Evolutionary conservation across 352 stramenopile species (phyloP), one percentile per base, ranked within the genome.

Genomic region (Phytophthora pinifolia): DNA sequence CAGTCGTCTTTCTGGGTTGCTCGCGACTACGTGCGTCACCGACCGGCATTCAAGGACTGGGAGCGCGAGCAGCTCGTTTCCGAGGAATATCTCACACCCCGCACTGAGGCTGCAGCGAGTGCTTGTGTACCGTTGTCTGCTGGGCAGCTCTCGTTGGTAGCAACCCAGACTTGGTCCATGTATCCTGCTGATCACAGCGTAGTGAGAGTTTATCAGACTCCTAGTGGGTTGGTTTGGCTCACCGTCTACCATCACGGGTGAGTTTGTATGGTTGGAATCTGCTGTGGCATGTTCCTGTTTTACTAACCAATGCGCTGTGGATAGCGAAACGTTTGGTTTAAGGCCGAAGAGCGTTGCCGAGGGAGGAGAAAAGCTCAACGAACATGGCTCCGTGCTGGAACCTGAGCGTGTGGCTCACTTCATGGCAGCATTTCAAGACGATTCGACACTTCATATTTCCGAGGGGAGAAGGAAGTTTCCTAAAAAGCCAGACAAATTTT

Each of bases 181-280:
- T 91, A 78, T 45, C 81, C 83, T 30, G 76, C 77, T 4, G 81
- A 93, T 42, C 83, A 91, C 37, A 88, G 75, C 27, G 54, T 91
- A 25, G 58, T 91, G 4, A 63, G 66, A 9, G 31, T 91, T 14
- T 72, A 68, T 29, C 72, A 86, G 30, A 83, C 67, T 0, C 62
- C 72, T 2, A 59, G 62, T 3, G 65, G 66, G 5, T 46, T 67
- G 14, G 41, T 59, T 29, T 90, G 83, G 83, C 70, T 92, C 37
- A 88, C 59, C 20, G 73, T 92, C n/a, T 79, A 86, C 22, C 78
- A 77, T 4, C 45, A 74, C 43, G 63, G 76, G 80, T 88, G 38
- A 32, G 57, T 61, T 41, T 35, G 20, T 22, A 20, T 59, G 2
- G 46, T 50, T 41, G 35, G 7, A 9, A 30, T 14, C 32, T 44